Evolutionary conservation across 176 grass and related monocot genomes (phyloP).

Genomic region (Bolboschoenus planiculmis): DNA sequence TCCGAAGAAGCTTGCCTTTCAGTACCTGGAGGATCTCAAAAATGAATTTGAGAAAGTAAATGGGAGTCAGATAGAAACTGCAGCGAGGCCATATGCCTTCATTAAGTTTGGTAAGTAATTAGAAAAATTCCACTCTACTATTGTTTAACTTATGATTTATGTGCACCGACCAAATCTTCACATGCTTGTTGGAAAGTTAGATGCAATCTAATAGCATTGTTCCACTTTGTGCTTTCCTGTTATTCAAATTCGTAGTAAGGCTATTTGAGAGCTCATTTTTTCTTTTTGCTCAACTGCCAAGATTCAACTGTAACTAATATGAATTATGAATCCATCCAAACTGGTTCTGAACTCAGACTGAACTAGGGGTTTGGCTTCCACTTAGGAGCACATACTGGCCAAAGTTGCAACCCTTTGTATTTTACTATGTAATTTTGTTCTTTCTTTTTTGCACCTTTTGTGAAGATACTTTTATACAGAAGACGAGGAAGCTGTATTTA

Average conservation of each 20-base stretch:
- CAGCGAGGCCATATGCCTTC: constrained; percentile 90
- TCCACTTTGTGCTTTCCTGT: constrained; percentile 10
- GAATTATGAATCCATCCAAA: neutral
- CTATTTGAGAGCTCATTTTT: neutral
- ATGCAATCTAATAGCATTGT: neutral
- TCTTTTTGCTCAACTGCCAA: neutral
- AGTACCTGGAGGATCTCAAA: constrained; percentile 92
- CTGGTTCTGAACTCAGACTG: neutral
- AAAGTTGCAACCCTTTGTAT: neutral
- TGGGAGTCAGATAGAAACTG: constrained; percentile 92
- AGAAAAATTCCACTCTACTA: neutral
- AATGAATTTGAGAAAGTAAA: constrained; percentile 96
- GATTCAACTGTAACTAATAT: neutral
- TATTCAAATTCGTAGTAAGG: constrained; percentile 3
- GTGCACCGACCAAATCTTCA: neutral
- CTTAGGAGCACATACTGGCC: neutral
- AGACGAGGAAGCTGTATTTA: constrained; percentile 88
- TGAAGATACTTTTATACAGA: constrained; percentile 93
- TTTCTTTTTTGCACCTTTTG: constrained; percentile 5
- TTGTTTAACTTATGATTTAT: neutral
- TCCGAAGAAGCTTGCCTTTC: constrained; percentile 96
- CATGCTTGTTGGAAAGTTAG: neutral
- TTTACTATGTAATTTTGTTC: constrained; percentile 1
- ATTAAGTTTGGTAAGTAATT: constrained; percentile 76
- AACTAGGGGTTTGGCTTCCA: neutral